phyloP scores from a whole-genome alignment of 2,329 filamentous ascomycete species.

The Colletotrichum tanaceti region DNA sequence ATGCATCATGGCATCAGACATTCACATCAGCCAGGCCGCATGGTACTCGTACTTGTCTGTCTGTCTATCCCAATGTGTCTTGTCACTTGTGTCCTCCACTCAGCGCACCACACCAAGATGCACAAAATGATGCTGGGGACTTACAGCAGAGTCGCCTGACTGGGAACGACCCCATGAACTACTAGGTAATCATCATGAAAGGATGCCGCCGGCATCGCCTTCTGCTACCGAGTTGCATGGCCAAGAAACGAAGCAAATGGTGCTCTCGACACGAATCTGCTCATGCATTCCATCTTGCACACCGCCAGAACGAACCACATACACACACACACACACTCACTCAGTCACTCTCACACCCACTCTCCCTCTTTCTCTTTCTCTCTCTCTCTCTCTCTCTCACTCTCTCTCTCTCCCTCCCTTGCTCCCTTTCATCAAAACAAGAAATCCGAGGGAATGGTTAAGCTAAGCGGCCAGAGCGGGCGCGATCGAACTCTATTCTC shows the following conservation, averaged over 20 bases:
- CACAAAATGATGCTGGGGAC: no score
- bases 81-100: neutral
- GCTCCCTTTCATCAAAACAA: neutral
- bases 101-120: neutral
- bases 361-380: neutral
- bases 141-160: neutral
- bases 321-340: no score
- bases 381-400: neutral
- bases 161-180: neutral
- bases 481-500: conserved; percentile 19
- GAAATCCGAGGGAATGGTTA: conserved; percentile 38
- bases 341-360: neutral
- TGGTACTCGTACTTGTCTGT: neutral
- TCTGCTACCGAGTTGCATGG: neutral
- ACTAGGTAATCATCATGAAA: no score
- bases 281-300: no score
- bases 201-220: neutral
- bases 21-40: no score
- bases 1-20: conserved; percentile 1
- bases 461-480: conserved; percentile 29
- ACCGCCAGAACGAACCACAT: no score
- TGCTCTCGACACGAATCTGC: no score
- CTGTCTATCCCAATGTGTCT: neutral
- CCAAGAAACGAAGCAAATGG: neutral
- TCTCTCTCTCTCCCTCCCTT: neutral